phyloP scores from a whole-genome alignment of 768 basidiomycete species.

The Obba rivulosa region DNA sequence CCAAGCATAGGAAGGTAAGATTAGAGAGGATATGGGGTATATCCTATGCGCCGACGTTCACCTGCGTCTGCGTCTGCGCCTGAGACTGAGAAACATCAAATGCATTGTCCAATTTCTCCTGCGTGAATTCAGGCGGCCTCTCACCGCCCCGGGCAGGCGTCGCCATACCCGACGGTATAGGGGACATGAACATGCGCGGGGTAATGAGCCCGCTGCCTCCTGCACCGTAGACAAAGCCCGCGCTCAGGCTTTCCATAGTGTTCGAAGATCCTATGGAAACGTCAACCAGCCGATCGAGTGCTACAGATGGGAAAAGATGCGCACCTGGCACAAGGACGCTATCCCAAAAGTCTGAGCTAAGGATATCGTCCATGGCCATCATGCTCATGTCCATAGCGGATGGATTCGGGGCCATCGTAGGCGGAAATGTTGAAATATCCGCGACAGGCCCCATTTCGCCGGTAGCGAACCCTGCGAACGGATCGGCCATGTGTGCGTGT shows the following conservation, averaged over 20 bases:
- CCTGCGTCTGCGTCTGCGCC: background rate
- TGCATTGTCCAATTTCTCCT: conserved; percentile 15
- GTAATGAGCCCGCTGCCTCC: conserved; percentile 83
- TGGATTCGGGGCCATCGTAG: conserved; percentile 67
- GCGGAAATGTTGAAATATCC: conserved; percentile 81
- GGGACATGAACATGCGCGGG: conserved; percentile 57
- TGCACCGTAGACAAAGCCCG: conserved; percentile 81
- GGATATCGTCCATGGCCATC: conserved; percentile 79
- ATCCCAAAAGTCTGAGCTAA: conserved; percentile 83
- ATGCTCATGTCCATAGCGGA: conserved; percentile 34
- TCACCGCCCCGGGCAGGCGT: conserved; percentile 27
- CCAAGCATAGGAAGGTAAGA: background rate
- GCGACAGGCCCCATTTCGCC: conserved; percentile 82
- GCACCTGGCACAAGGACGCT: conserved; percentile 80
- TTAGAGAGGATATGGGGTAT: background rate
- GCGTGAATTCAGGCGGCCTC: conserved; percentile 8
- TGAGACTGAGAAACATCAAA: conserved; percentile 4
- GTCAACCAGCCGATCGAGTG: conserved; percentile 3
- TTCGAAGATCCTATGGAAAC: conserved; percentile 61
- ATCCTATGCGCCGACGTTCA: too few relatives aligned
- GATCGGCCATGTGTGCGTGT: conserved; percentile 4
- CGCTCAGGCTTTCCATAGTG: conserved; percentile 75
- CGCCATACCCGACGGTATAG: conserved; percentile 50
- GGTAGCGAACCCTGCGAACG: conserved; percentile 59
- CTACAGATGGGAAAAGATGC: conserved; percentile 20